Conservation (phyloP, 257 asterid genomes). For the Ajuga chamaepitys region DNA sequence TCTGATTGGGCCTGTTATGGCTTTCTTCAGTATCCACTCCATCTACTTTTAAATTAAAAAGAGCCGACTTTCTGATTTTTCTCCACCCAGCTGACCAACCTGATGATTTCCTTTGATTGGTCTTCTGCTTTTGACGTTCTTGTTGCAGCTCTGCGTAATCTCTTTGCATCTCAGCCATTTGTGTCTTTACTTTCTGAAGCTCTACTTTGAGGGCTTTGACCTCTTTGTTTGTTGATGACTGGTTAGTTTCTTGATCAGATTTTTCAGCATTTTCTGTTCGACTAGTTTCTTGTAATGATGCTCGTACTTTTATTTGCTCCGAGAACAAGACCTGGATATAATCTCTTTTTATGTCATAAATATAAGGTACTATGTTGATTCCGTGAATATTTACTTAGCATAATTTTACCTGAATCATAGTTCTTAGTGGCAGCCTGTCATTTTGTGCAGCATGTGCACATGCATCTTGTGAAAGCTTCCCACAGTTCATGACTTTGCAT, state of each 20-base stretch:
- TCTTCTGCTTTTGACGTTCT: slow-evolving; percentile 38
- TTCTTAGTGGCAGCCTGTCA: slow-evolving; percentile 83
- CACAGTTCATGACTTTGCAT: slow-evolving; percentile 69
- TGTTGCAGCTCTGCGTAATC: slow-evolving; percentile 52
- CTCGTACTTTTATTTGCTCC: slow-evolving; percentile 69
- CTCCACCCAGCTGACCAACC: slow-evolving; percentile 61
- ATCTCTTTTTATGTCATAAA: slow-evolving; percentile 17
- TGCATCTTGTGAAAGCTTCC: slow-evolving; percentile 82
- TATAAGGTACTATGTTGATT: neutral
- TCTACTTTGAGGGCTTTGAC: slow-evolving; percentile 55
- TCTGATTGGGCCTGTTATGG: slow-evolving; percentile 21
- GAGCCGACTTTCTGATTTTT: slow-evolving; percentile 45
- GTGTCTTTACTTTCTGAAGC: slow-evolving; percentile 46
- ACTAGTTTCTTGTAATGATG: slow-evolving; percentile 39
- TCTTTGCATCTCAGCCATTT: slow-evolving; percentile 52
- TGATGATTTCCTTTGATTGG: slow-evolving; percentile 30
- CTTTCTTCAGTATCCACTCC: slow-evolving; percentile 39
- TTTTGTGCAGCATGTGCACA: slow-evolving; percentile 85
- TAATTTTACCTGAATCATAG: slow-evolving; percentile 61
- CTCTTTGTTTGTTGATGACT: slow-evolving; percentile 53
- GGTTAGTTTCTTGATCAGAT: slow-evolving; percentile 34
- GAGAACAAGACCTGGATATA: slow-evolving; percentile 56
- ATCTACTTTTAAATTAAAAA: slow-evolving; percentile 32
- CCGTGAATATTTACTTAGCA: neutral
- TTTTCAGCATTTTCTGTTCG: slow-evolving; percentile 35